Evolutionary conservation across 768 basidiomycete species (phyloP).

Genomic region (Trichaptum fuscoviolaceum): DNA sequence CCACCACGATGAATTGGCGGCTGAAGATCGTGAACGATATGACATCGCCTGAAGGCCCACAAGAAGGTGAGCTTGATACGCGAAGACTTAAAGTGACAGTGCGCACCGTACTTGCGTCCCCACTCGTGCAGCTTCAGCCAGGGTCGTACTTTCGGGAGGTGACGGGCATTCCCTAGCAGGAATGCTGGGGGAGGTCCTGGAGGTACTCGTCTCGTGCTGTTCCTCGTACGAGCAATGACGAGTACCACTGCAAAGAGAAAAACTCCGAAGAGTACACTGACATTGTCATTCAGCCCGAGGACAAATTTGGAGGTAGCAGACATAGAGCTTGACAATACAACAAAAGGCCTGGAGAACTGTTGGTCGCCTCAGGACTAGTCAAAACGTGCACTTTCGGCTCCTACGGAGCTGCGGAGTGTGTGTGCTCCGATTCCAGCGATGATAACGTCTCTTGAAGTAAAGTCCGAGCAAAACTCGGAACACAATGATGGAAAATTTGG

Average conservation of each 20-base stretch:
- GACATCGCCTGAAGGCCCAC: constrained; percentile 10
- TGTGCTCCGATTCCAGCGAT: background rate
- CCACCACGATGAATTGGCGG: constrained; percentile 11
- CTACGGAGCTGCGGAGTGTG: no score
- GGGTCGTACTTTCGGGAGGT: constrained; percentile 2
- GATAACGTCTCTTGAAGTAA: background rate
- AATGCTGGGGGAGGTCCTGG: background rate
- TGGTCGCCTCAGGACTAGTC: background rate
- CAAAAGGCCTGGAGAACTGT: background rate
- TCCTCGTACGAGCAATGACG: background rate
- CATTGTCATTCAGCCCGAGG: background rate
- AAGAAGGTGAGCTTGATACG: background rate
- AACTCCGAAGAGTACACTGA: background rate
- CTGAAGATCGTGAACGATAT: constrained; percentile 13
- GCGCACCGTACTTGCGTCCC: background rate
- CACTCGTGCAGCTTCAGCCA: constrained; percentile 3
- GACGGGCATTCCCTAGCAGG: background rate
- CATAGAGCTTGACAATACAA: background rate
- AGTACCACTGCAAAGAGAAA: background rate
- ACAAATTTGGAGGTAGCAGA: background rate
- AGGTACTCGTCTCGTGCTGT: background rate
- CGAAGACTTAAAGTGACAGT: background rate
- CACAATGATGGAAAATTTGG: no score
- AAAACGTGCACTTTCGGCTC: background rate
- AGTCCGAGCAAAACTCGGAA: background rate